Percentiles rank a stretch among this genome's conserved stretches.
Conservation (phyloP, 148 eudicot species). For the Camellia japonica region DNA sequence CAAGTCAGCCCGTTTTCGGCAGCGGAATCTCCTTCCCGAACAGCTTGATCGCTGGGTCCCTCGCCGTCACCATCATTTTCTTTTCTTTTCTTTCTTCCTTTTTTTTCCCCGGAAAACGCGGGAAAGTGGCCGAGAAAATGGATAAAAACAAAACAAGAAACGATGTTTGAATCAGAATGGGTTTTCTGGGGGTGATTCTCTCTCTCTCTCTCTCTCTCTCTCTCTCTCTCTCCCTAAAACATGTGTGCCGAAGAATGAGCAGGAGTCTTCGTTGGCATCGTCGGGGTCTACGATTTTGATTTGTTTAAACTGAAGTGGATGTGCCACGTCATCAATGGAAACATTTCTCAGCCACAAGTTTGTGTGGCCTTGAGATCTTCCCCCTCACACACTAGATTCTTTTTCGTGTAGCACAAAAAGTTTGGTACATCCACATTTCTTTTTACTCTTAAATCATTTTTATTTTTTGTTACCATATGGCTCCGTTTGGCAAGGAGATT, state of each 20-base stretch:
- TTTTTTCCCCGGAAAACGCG: background rate
- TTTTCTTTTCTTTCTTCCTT: no score
- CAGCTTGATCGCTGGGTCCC: conserved; percentile 68
- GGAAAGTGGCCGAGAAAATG: background rate
- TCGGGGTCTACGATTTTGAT: conserved; percentile 50
- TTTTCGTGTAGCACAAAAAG: conserved; percentile 9
- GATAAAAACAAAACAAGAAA: background rate
- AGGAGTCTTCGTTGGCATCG: conserved; percentile 37
- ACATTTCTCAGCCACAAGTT: conserved; percentile 76
- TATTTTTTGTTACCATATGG: no score
- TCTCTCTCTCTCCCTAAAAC: background rate
- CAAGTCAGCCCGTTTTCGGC: conserved; percentile 22
- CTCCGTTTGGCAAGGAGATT: no score
- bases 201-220: no score
- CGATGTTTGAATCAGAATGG: background rate
- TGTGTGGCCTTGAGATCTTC: conserved; percentile 22
- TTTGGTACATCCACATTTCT: background rate
- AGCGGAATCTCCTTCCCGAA: conserved; percentile 67
- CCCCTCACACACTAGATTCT: conserved; percentile 19
- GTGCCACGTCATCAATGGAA: conserved; percentile 58
- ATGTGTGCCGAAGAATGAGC: background rate
- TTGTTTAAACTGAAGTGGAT: conserved; percentile 38
- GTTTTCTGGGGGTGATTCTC: background rate
- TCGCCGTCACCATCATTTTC: conserved; percentile 32
- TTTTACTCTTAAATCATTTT: background rate